Percentiles rank a stretch among this genome's conserved stretches.
phyloP scores from a whole-genome alignment of 768 basidiomycete species.

The Podaxis carcinomalis region DNA sequence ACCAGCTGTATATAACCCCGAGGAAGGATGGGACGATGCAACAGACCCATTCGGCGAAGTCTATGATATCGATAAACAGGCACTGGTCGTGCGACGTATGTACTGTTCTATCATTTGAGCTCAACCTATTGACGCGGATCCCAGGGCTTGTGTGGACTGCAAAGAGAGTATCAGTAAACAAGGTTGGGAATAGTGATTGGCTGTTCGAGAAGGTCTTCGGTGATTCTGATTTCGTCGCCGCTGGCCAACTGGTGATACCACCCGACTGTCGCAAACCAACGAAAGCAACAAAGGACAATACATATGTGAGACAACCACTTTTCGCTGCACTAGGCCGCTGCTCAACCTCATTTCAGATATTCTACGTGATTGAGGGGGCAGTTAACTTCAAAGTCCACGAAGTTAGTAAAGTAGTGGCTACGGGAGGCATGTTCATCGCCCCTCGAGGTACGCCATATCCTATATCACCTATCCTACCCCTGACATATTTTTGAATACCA shows the following conservation, averaged over 20 bases:
- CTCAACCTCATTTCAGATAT: slow-evolving; percentile 28
- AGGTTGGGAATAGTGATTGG: slow-evolving; percentile 66
- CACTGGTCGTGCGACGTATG: slow-evolving; percentile 72
- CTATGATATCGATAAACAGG: slow-evolving; percentile 55
- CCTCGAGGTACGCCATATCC: slow-evolving; percentile 60
- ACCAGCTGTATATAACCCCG: slow-evolving; percentile 36
- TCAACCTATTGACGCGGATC: not conserved
- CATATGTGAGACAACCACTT: slow-evolving; percentile 29
- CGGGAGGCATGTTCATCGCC: slow-evolving; percentile 86
- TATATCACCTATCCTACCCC: not conserved
- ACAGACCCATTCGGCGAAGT: slow-evolving; percentile 68
- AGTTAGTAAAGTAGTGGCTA: slow-evolving; percentile 69
- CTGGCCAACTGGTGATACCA: slow-evolving; percentile 83
- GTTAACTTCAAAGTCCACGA: slow-evolving; percentile 83
- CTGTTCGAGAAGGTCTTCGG: slow-evolving; percentile 89
- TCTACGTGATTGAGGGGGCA: slow-evolving; percentile 81
- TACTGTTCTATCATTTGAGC: slow-evolving; percentile 15
- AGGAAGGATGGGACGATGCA: slow-evolving; percentile 84
- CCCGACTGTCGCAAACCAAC: slow-evolving; percentile 76
- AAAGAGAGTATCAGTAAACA: slow-evolving; percentile 57
- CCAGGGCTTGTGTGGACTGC: slow-evolving; percentile 79
- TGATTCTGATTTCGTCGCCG: slow-evolving; percentile 88
- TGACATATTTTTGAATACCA: slow-evolving; percentile 22
- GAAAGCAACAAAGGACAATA: slow-evolving; percentile 91
- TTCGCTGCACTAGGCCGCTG: not conserved